A percentile compares a stretch with the other conserved stretches of the same genome.
phyloP scores from a whole-genome alignment of 305 asterid genomes.

The Plantago coronopus region DNA sequence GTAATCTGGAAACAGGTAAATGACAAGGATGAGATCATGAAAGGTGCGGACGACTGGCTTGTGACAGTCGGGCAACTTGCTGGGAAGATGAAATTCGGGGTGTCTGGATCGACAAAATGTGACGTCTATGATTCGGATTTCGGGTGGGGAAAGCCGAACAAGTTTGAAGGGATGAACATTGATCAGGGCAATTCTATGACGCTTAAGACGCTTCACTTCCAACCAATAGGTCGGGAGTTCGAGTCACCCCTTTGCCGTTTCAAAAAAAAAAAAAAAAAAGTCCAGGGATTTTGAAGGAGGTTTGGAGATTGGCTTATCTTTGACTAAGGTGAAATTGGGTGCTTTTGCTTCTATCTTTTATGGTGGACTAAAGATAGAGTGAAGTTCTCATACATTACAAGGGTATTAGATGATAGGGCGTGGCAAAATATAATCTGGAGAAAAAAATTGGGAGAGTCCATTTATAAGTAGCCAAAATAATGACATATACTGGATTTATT shows the following conservation, averaged over 20 bases:
- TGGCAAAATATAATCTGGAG: too few relatives aligned
- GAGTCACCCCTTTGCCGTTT: constrained; percentile 32
- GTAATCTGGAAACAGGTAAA: constrained; percentile 25
- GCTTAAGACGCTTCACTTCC: too few relatives aligned
- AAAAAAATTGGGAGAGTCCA: too few relatives aligned
- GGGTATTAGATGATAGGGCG: too few relatives aligned
- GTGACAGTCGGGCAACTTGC: background rate
- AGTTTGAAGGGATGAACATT: constrained; percentile 33
- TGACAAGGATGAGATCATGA: constrained; percentile 21
- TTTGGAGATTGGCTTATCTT: constrained; percentile 37
- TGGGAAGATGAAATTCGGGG: constrained; percentile 23
- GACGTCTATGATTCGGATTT: constrained; percentile 35
- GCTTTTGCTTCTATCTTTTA: constrained; percentile 28
- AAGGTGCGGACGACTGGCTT: constrained; percentile 25
- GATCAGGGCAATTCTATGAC: constrained; percentile 30
- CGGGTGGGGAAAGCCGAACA: constrained; percentile 49
- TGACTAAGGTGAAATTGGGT: constrained; percentile 26
- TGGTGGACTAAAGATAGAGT: background rate
- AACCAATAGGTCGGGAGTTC: too few relatives aligned
- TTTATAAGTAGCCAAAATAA: too few relatives aligned
- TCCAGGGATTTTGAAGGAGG: constrained; percentile 40
- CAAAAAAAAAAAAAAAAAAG: too few relatives aligned
- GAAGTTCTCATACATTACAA: background rate
- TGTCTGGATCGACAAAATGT: constrained; percentile 43
- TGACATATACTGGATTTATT: too few relatives aligned